Evolutionary conservation across 306 rosid genomes (phyloP).

Genomic region (Castanea sativa): DNA sequence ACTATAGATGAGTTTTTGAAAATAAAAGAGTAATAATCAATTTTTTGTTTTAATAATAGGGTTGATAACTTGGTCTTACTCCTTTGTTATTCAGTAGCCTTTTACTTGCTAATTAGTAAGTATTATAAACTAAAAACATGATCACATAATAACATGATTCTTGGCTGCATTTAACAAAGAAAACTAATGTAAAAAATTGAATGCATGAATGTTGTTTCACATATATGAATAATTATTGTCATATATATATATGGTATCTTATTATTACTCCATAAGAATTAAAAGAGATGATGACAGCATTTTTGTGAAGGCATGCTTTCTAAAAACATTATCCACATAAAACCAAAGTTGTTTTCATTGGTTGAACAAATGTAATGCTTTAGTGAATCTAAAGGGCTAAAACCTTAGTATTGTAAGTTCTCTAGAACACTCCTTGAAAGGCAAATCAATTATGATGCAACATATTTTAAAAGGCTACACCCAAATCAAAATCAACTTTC

Average conservation of each 20-base stretch:
- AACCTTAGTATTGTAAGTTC: not conserved
- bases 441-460: not conserved
- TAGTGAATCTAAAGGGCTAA: not conserved
- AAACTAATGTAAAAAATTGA: too few relatives aligned
- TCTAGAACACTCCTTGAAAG: not conserved
- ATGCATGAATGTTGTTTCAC: too few relatives aligned
- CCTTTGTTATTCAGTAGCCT: too few relatives aligned
- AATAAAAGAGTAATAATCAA: not conserved
- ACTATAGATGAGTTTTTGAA: not conserved
- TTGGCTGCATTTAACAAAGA: too few relatives aligned
- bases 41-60: not conserved
- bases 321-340: not conserved
- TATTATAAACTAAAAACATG: too few relatives aligned
- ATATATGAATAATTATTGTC: not conserved
- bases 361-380: not conserved
- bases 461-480: not conserved
- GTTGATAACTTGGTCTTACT: too few relatives aligned
- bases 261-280: not conserved
- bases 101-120: too few relatives aligned
- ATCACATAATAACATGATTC: too few relatives aligned
- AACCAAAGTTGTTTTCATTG: not conserved
- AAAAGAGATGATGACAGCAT: not conserved
- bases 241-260: not conserved
- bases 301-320: not conserved
- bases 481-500: not conserved